phyloP scores from a whole-genome alignment of 257 asterid genomes.

The Dorcoceras hygrometricum region DNA sequence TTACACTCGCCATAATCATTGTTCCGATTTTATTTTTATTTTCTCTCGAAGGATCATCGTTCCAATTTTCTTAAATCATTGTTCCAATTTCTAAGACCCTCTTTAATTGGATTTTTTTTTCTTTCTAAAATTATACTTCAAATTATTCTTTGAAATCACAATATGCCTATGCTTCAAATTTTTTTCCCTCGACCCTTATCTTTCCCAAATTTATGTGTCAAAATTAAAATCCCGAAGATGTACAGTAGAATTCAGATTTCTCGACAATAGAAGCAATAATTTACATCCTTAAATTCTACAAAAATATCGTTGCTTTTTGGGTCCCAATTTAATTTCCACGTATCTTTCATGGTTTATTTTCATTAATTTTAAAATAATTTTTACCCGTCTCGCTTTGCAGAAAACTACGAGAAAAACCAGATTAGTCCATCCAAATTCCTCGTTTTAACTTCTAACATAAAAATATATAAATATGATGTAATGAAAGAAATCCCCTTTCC shows the following conservation, averaged over 20 bases:
- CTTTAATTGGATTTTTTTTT: not conserved
- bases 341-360: not conserved
- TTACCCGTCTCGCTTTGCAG: not conserved
- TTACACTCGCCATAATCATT: not conserved
- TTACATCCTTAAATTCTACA: not conserved
- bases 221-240: not conserved
- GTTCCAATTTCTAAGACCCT: not conserved
- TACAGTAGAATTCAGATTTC: not conserved
- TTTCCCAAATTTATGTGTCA: not conserved
- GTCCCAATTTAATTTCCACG: not conserved
- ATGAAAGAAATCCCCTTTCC: too few species aligned
- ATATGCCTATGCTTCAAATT: too few species aligned
- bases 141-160: not conserved
- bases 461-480: not conserved
- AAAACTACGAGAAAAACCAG: too few species aligned
- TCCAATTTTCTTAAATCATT: too few species aligned
- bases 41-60: too few species aligned
- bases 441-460: too few species aligned
- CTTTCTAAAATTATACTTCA: too few species aligned
- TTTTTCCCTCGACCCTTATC: not conserved
- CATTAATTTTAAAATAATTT: not conserved
- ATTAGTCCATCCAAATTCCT: not conserved
- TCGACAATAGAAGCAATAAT: not conserved
- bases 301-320: not conserved
- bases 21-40: not conserved